A percentile compares a stretch with the other conserved stretches of the same genome.
These are phyloP conservation scores for Rostrohypoxylon terebratum DNA, from an alignment of 495 filamentous ascomycete genomes.

Conservation along the genomic window DNA sequence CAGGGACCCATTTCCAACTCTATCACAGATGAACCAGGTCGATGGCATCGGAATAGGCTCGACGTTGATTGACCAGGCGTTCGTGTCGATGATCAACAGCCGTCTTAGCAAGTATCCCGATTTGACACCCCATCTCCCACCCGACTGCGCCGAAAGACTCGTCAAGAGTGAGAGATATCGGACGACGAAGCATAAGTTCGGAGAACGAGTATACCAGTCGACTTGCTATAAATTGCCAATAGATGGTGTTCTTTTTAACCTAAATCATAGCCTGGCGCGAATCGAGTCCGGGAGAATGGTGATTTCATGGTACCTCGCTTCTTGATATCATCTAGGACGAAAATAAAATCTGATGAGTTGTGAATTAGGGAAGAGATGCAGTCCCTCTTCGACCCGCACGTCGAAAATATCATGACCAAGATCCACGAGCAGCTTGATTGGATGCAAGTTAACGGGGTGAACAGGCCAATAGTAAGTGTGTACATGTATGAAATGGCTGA, in stretches of 20 bases:
- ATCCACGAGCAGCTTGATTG: conserved; percentile 67
- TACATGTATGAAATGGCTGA: neutral
- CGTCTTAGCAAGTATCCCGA: conserved; percentile 47
- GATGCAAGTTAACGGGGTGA: conserved; percentile 59
- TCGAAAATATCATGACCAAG: conserved; percentile 63
- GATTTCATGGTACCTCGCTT: conserved; percentile 42
- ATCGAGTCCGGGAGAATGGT: conserved; percentile 57
- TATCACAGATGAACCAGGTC: conserved; percentile 53
- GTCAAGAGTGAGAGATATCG: conserved; percentile 50
- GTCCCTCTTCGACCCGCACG: conserved; percentile 66
- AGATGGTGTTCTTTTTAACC: conserved; percentile 53
- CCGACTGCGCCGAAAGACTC: conserved; percentile 45
- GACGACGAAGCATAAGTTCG: conserved; percentile 57
- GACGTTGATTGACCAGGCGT: conserved; percentile 53
- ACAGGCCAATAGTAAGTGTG: conserved; percentile 60
- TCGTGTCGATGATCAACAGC: conserved; percentile 47
- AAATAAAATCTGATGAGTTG: conserved; percentile 14
- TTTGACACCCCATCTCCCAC: conserved; percentile 42
- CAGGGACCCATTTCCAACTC: conserved; percentile 45
- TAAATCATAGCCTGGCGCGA: conserved; percentile 51
- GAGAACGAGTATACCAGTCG: conserved; percentile 50
- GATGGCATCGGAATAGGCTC: conserved; percentile 55
- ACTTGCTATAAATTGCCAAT: conserved; percentile 49
- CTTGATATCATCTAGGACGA: neutral
- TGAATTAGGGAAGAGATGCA: conserved; percentile 60